phyloP scores from a whole-genome alignment of 192 early-diverging fungal species.

The Chytriomyces hyalinus region DNA sequence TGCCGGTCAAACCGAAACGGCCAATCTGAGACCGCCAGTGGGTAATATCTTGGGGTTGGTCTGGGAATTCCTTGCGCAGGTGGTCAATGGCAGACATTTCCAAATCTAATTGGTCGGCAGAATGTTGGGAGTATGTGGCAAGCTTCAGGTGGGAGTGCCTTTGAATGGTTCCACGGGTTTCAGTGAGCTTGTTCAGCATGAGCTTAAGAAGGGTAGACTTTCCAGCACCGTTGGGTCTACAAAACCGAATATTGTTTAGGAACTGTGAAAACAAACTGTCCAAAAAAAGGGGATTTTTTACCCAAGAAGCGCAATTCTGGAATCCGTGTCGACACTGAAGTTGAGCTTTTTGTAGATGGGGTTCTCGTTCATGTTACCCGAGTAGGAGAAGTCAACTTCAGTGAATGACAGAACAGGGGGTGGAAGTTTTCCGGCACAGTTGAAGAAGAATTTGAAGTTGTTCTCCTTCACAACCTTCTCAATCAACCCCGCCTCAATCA shows the following conservation, averaged over 20 bases:
- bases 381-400: constrained; percentile 92
- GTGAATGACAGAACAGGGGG: constrained; percentile 96
- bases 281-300: not conserved
- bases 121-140: constrained; percentile 96
- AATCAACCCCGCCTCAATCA: constrained; percentile 97
- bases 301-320: constrained; percentile 95
- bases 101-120: constrained; percentile 93
- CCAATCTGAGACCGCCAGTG: constrained; percentile 94
- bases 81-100: constrained; percentile 88
- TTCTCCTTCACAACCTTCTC: constrained; percentile 85
- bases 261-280: not conserved
- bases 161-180: constrained; percentile 85
- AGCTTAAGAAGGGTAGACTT: constrained; percentile 98
- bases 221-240: constrained; percentile 79
- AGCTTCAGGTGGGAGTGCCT: constrained; percentile 93
- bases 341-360: constrained; percentile 90
- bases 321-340: constrained; percentile 97
- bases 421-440: constrained; percentile 83
- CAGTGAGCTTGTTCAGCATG: constrained; percentile 86
- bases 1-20: constrained; percentile 92
- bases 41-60: constrained; percentile 79
- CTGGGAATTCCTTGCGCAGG: constrained; percentile 82
- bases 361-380: constrained; percentile 76
- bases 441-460: constrained; percentile 88
- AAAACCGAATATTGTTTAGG: not conserved